Evolutionary conservation across 441 rosid species (phyloP).

Genomic region (Arabidopsis hybrid): DNA sequence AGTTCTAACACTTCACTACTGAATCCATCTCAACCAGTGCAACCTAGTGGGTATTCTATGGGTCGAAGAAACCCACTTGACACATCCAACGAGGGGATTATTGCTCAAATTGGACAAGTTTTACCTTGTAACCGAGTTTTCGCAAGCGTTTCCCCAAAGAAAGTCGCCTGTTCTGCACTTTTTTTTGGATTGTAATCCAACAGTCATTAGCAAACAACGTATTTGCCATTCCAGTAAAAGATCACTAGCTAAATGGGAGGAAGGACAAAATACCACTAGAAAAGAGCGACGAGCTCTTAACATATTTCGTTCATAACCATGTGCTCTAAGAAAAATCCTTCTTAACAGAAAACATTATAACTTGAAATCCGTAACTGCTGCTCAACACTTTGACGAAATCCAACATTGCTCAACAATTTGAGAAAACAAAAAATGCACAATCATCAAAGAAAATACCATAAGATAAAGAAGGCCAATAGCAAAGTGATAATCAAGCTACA

Average conservation of each 20-base stretch:
- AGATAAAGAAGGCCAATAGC: background rate
- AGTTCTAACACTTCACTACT: constrained; percentile 19
- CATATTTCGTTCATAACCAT: constrained; percentile 16
- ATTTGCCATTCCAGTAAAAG: constrained; percentile 7
- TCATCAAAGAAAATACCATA: background rate
- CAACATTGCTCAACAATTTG: background rate
- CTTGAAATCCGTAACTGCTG: background rate
- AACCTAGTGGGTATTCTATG: constrained; percentile 30
- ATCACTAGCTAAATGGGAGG: constrained; percentile 15
- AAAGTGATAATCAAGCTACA: background rate
- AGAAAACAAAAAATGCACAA: background rate
- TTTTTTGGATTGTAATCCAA: constrained; percentile 34
- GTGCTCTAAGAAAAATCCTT: constrained; percentile 17
- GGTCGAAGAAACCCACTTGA: constrained; percentile 43
- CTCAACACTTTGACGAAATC: background rate
- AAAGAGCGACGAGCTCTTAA: constrained; percentile 33
- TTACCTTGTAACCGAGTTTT: constrained; percentile 48
- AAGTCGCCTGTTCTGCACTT: constrained; percentile 46
- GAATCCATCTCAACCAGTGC: constrained; percentile 20
- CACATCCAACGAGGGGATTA: constrained; percentile 32
- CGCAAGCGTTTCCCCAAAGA: constrained; percentile 47
- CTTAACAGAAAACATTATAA: constrained; percentile 4
- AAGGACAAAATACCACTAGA: constrained; percentile 15
- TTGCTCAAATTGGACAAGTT: constrained; percentile 40
- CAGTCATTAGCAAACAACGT: constrained; percentile 33